These are phyloP conservation scores for Ballota nigra DNA, from an alignment of 257 asterid species.

Conservation along the genomic window DNA sequence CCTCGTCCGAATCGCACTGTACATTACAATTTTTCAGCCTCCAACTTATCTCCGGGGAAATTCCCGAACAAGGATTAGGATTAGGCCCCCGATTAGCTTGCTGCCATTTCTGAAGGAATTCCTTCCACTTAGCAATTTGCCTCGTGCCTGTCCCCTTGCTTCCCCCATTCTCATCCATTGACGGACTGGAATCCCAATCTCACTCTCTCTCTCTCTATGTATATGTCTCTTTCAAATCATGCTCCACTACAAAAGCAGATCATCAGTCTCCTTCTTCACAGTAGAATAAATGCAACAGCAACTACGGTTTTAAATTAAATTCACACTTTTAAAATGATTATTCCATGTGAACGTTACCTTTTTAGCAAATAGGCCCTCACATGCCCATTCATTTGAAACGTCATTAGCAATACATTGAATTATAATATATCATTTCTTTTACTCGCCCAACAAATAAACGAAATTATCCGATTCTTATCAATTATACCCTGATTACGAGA, in stretches of 20 bases:
- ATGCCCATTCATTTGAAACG: slow-evolving; percentile 7
- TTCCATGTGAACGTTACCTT: slow-evolving; percentile 17
- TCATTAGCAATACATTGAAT: slow-evolving; percentile 11
- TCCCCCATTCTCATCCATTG: slow-evolving; percentile 49
- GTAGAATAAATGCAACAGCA: neutral
- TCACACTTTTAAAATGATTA: slow-evolving; percentile 3
- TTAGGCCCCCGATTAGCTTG: slow-evolving; percentile 39
- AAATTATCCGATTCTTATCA: neutral
- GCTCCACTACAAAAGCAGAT: slow-evolving; percentile 39
- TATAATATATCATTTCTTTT: slow-evolving; percentile 10
- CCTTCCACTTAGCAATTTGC: slow-evolving; percentile 68
- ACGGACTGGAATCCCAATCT: no score
- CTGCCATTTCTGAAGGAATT: slow-evolving; percentile 72
- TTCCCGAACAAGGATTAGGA: slow-evolving; percentile 26
- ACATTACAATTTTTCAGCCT: slow-evolving; percentile 35
- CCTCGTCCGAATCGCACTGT: slow-evolving; percentile 60
- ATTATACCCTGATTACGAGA: neutral
- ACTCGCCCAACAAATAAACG: neutral
- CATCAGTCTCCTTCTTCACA: neutral
- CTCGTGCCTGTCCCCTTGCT: slow-evolving; percentile 58
- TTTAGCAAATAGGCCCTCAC: slow-evolving; percentile 23
- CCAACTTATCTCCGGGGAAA: slow-evolving; percentile 44
- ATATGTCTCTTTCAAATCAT: slow-evolving; percentile 51
- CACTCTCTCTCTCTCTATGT: neutral
- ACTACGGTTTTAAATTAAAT: neutral